phyloP scores from a whole-genome alignment of 2,329 filamentous ascomycete genomes.

The Penicillium expansum region DNA sequence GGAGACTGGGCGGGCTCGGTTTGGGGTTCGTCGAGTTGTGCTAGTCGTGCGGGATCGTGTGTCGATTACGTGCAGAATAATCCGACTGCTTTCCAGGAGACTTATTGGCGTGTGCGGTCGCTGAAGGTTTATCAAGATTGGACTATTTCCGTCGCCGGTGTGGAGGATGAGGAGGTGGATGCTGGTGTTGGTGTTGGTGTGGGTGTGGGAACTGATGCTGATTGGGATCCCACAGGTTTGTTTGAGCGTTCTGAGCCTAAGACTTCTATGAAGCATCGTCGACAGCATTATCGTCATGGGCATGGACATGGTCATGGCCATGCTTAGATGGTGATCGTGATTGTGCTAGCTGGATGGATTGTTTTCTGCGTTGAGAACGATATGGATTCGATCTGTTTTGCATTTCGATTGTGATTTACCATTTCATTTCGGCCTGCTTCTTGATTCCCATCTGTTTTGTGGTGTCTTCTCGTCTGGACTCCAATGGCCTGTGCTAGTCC shows the following conservation, averaged over 20 bases:
- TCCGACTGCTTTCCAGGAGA: constrained; percentile 65
- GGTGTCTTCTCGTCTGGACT: not conserved
- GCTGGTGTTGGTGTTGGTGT: no score
- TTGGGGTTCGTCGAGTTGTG: constrained; percentile 63
- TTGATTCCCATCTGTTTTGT: not conserved
- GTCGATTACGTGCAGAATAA: constrained; percentile 69
- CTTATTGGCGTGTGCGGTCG: constrained; percentile 75
- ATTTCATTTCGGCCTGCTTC: not conserved
- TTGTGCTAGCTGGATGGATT: not conserved
- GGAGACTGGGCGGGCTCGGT: constrained; percentile 78
- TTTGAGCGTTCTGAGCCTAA: not conserved
- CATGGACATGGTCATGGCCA: constrained; percentile 11
- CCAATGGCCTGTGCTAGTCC: constrained; percentile 1
- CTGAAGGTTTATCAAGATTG: constrained; percentile 60
- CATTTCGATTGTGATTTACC: not conserved
- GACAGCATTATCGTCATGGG: constrained; percentile 8
- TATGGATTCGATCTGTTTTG: not conserved
- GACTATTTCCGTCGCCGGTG: not conserved
- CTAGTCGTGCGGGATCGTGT: constrained; percentile 63
- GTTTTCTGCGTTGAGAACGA: not conserved
- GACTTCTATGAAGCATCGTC: constrained; percentile 14
- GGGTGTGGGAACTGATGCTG: not conserved
- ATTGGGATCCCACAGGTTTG: not conserved
- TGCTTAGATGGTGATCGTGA: not conserved
- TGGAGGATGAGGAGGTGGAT: not conserved